Percentiles rank a stretch among this genome's conserved stretches.
Conservation (phyloP, 1,284 basidiomycete genomes). For the Leccinum pachyderme region DNA sequence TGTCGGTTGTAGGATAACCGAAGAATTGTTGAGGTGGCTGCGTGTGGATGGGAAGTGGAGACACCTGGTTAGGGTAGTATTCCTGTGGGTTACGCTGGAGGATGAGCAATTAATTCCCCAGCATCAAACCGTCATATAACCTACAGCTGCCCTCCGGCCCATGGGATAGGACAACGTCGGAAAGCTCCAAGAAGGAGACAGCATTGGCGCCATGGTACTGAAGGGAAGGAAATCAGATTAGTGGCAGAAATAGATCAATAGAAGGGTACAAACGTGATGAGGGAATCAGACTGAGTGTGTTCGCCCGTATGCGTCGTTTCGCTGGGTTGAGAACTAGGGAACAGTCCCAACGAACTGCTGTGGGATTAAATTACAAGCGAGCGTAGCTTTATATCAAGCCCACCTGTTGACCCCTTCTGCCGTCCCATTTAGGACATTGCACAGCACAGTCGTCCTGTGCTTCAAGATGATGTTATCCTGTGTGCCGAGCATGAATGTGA, state of each 20-base stretch:
- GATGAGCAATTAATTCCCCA: slow-evolving; percentile 1
- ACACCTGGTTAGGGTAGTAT: slow-evolving; percentile 4
- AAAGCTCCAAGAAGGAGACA: background rate
- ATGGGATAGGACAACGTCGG: background rate
- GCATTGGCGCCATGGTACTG: slow-evolving; percentile 11
- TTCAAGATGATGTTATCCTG: slow-evolving; percentile 18
- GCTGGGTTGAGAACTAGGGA: background rate
- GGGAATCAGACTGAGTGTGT: background rate
- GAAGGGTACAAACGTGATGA: slow-evolving; percentile 11
- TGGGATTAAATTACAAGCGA: slow-evolving; percentile 9
- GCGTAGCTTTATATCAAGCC: slow-evolving; percentile 18
- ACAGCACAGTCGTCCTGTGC: slow-evolving; percentile 28
- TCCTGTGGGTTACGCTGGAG: slow-evolving; percentile 10
- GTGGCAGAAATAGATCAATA: background rate
- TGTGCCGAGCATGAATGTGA: slow-evolving; percentile 1
- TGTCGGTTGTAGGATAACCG: background rate
- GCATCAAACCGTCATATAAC: background rate
- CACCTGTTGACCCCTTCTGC: slow-evolving; percentile 10
- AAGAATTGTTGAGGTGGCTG: background rate
- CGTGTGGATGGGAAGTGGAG: background rate
- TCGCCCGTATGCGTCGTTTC: background rate
- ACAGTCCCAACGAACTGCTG: slow-evolving; percentile 6
- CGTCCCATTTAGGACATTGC: slow-evolving; percentile 1
- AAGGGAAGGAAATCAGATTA: slow-evolving; percentile 6
- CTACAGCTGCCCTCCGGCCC: slow-evolving; percentile 5